Evolutionary conservation across 768 basidiomycete species (phyloP).

Genomic region (Coprinopsis strossmayeri): DNA sequence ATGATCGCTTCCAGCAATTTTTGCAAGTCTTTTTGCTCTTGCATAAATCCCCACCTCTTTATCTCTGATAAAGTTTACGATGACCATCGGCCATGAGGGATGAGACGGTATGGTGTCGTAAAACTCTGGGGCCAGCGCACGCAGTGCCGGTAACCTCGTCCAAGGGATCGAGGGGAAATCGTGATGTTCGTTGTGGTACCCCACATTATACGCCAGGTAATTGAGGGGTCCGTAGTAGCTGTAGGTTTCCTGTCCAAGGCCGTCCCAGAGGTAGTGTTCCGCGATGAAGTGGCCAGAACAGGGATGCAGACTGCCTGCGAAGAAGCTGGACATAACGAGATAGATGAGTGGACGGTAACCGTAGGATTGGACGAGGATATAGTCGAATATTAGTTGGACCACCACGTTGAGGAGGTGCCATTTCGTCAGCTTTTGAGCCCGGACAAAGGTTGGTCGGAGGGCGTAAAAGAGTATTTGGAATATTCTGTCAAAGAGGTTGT

Average conservation of each 20-base stretch:
- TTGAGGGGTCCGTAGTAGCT: slow-evolving; percentile 95
- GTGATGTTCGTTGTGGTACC: slow-evolving; percentile 99
- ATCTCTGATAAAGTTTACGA: slow-evolving; percentile 90
- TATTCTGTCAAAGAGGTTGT: slow-evolving; percentile 42
- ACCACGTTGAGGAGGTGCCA: slow-evolving; percentile 84
- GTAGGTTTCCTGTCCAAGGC: slow-evolving; percentile 90
- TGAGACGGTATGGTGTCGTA: slow-evolving; percentile 87
- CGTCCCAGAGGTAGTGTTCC: slow-evolving; percentile 94
- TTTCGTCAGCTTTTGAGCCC: slow-evolving; percentile 67
- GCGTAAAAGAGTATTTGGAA: slow-evolving; percentile 99
- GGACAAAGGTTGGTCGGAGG: slow-evolving; percentile 88
- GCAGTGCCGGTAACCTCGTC: slow-evolving; percentile 85
- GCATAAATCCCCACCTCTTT: slow-evolving; percentile 84
- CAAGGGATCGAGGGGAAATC: slow-evolving; percentile 96
- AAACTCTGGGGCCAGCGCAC: slow-evolving; percentile 81
- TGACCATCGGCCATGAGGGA: slow-evolving; percentile 92
- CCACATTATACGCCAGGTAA: slow-evolving; percentile 89
- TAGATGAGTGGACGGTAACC: slow-evolving; percentile 60
- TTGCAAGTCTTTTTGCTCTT: slow-evolving; percentile 69
- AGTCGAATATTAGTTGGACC: slow-evolving; percentile 68
- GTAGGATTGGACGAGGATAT: slow-evolving; percentile 43
- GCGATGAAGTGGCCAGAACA: slow-evolving; percentile 98
- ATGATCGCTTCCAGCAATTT: no score
- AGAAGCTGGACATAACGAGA: slow-evolving; percentile 85
- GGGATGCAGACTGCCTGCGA: slow-evolving; percentile 93